phyloP scores from a whole-genome alignment of 805 yeast species.

The Nakazawaea peltata region DNA sequence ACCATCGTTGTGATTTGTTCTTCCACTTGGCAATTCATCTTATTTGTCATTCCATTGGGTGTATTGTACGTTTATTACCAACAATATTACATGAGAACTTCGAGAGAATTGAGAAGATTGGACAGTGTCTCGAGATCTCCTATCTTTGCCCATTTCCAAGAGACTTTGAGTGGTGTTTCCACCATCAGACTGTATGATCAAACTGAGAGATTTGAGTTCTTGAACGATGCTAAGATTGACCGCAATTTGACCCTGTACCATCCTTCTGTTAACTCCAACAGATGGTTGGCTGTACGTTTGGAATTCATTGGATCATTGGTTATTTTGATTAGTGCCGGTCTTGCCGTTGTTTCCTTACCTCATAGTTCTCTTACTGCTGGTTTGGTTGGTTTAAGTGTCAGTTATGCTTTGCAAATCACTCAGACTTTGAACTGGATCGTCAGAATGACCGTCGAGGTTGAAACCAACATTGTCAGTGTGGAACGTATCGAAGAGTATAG shows the following conservation, averaged over 20 bases:
- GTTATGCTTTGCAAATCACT: slow-evolving; percentile 78
- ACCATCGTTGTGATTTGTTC: slow-evolving; percentile 64
- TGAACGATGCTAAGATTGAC: slow-evolving; percentile 58
- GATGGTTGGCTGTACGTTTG: slow-evolving; percentile 86
- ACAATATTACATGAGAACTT: slow-evolving; percentile 58
- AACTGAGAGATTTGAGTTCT: slow-evolving; percentile 42
- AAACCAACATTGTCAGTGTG: slow-evolving; percentile 84
- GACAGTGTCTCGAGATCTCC: slow-evolving; percentile 67
- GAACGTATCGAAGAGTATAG: slow-evolving; percentile 84
- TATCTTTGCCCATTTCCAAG: slow-evolving; percentile 64
- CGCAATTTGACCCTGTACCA: slow-evolving; percentile 76
- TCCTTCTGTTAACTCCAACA: slow-evolving; percentile 76
- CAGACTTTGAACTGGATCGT: slow-evolving; percentile 88
- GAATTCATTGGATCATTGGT: slow-evolving; percentile 77
- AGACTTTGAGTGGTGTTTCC: slow-evolving; percentile 55
- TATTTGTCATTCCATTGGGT: slow-evolving; percentile 53
- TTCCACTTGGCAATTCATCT: slow-evolving; percentile 72
- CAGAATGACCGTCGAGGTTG: slow-evolving; percentile 90
- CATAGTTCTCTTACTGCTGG: slow-evolving; percentile 67
- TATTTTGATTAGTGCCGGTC: slow-evolving; percentile 71
- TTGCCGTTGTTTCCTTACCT: slow-evolving; percentile 55
- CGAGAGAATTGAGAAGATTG: slow-evolving; percentile 65
- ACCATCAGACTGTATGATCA: slow-evolving; percentile 60
- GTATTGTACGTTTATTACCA: slow-evolving; percentile 54
- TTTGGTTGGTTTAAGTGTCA: slow-evolving; percentile 74